Percentiles rank a stretch among this genome's conserved stretches.
These are phyloP conservation scores for Kluyveromyces sp. DNA, from an alignment of 1,139 yeast species.

Conservation along the genomic window DNA sequence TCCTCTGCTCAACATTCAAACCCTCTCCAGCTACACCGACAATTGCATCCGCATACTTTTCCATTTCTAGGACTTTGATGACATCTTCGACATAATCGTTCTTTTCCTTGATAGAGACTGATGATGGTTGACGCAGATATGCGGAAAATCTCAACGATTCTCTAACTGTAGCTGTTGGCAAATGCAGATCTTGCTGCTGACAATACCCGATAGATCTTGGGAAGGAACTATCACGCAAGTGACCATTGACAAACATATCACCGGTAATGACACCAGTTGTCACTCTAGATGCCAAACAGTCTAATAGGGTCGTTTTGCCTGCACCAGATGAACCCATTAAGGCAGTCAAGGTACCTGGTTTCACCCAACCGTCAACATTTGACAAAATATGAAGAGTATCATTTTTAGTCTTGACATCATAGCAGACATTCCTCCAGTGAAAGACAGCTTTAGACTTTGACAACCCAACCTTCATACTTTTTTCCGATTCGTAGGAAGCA, in stretches of 20 bases:
- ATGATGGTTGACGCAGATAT: conserved; percentile 59
- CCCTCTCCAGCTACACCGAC: conserved; percentile 81
- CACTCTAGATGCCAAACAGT: conserved; percentile 70
- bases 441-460: conserved; percentile 43
- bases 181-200: conserved; percentile 75
- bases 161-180: conserved; percentile 69
- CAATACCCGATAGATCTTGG: conserved; percentile 80
- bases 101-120: conserved; percentile 51
- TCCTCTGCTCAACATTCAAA: conserved; percentile 78
- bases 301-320: conserved; percentile 72
- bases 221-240: conserved; percentile 60
- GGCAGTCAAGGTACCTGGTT: conserved; percentile 70
- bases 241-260: conserved; percentile 67
- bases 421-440: conserved; percentile 76
- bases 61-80: conserved; percentile 65
- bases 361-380: conserved; percentile 78
- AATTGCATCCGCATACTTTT: conserved; percentile 66
- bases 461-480: conserved; percentile 13
- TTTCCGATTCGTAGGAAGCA: conserved; percentile 6
- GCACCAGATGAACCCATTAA: conserved; percentile 89
- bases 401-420: conserved; percentile 59
- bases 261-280: conserved; percentile 77
- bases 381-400: conserved; percentile 59
- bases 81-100: conserved; percentile 66
- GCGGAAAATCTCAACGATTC: conserved; percentile 73